phyloP scores from a whole-genome alignment of 495 filamentous ascomycete genomes.

The Acidomyces sp. region DNA sequence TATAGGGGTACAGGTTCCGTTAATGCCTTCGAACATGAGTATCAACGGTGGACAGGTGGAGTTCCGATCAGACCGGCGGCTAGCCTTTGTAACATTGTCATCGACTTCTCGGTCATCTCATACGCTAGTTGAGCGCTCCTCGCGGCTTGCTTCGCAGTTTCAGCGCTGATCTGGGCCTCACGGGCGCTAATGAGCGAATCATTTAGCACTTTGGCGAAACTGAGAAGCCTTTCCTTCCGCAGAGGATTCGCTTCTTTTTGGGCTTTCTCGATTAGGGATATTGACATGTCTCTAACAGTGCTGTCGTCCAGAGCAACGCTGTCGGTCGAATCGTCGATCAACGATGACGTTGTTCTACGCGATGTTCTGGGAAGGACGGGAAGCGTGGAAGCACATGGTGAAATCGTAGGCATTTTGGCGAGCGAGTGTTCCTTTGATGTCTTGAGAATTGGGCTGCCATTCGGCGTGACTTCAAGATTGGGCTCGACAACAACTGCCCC shows the following conservation, averaged over 20 bases:
- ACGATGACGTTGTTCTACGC: background rate
- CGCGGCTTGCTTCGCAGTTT: conserved; percentile 12
- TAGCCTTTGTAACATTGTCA: conserved; percentile 11
- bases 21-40: too few species aligned
- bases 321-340: conserved; percentile 1
- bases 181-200: conserved; percentile 9
- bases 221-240: conserved; percentile 9
- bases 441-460: background rate
- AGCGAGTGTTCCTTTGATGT: background rate
- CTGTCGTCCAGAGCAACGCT: background rate
- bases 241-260: conserved; percentile 1
- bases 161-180: conserved; percentile 13
- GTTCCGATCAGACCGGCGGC: background rate
- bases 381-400: background rate
- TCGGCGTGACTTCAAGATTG: background rate
- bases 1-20: too few species aligned
- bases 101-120: conserved; percentile 10
- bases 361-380: background rate
- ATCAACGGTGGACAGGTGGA: background rate
- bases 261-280: background rate
- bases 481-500: background rate
- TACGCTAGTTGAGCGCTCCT: conserved; percentile 4
- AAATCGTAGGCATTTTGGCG: conserved; percentile 10
- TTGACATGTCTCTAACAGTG: background rate
- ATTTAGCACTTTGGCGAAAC: conserved; percentile 11